Base-by-base conservation (phyloP, 108 stramenopile species). In the Discostella stelligeroides region DNA sequence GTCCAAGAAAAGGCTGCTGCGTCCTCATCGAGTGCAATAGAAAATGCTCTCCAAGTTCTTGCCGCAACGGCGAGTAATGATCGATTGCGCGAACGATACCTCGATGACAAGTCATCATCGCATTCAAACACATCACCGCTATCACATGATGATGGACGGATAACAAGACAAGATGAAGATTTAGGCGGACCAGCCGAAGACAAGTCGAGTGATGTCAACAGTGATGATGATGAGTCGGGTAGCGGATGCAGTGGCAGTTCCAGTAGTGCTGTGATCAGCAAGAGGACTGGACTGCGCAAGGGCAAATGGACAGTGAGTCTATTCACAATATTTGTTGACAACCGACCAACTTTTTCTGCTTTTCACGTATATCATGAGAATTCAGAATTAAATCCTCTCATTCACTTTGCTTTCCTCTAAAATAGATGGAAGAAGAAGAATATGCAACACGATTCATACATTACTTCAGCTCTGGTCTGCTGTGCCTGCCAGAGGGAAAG, bases 391-490 rank as follows among this genome's bases (percentile, higher is more conserved):
- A 55, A 13, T 51, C 38, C 24, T 25, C 34, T 12, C 23, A 13
- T 41, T 13, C 43, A 48, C 39, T 38, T 49, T 30, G 18, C 48
- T 58, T 43, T 42, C n/a, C 11, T 27, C 27, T 17, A 66, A 20
- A 67, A 41, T 37, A 92, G 92, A 74, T 72, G 20, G 94, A 95
- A 66, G 94, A 95, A 77, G 94, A 95, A 73, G 89, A 95, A 49
- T 97, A 84, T 43, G 92, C 95, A 10, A 89, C 91, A 6, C 71
- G 89, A n/a, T 92, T 97, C 56, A 97, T 98, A 51, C 91, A 97
- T 50, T 82, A 92, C 61, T 97, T 98, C 62, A 85, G 88, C 60
- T 84, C 85, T 23, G 98, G 97, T 8, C 69, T 98, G 15, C 81
- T 98, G 23, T 83, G 81, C 37, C 72, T 97, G 15, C 96, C 96